Evolutionary conservation across 2,329 filamentous ascomycete species (phyloP).

Genomic region (Diaporthe humulicola): DNA sequence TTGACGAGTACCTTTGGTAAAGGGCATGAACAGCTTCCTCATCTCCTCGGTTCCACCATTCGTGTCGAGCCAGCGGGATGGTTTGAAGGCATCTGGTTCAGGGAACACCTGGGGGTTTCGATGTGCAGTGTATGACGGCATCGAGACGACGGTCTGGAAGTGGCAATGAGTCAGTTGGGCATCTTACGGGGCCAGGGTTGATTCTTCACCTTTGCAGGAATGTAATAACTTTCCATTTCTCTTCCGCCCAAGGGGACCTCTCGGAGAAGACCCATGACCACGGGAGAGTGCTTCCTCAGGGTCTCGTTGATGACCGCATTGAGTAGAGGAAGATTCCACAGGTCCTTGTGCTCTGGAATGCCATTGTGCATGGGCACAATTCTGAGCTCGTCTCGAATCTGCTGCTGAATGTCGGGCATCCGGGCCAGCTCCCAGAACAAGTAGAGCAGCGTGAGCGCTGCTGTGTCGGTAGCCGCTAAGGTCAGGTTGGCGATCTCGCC

Average conservation of each 20-base stretch:
- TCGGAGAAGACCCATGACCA: slow-evolving; percentile 11
- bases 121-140: slow-evolving; percentile 2
- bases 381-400: slow-evolving; percentile 2
- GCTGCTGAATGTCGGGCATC: background rate
- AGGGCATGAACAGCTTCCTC: slow-evolving; percentile 13
- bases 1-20: slow-evolving; percentile 14
- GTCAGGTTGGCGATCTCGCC: slow-evolving; percentile 11
- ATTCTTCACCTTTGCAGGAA: background rate
- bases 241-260: background rate
- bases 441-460: background rate
- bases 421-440: slow-evolving; percentile 14
- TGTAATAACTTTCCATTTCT: background rate
- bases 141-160: slow-evolving; percentile 1
- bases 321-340: slow-evolving; percentile 3
- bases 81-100: slow-evolving; percentile 4
- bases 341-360: slow-evolving; percentile 9
- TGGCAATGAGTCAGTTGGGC: background rate
- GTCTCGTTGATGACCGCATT: slow-evolving; percentile 9
- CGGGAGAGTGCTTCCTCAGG: slow-evolving; percentile 1
- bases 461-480: slow-evolving; percentile 3
- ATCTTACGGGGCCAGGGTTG: background rate
- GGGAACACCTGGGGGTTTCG: background rate
- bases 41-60: slow-evolving; percentile 4
- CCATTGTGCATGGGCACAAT: background rate
- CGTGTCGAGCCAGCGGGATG: slow-evolving; percentile 6